A percentile compares a stretch with the other conserved stretches of the same genome.
Conservation (phyloP, 2,329 filamentous ascomycete genomes). For the Aureobasidium namibiae region DNA sequence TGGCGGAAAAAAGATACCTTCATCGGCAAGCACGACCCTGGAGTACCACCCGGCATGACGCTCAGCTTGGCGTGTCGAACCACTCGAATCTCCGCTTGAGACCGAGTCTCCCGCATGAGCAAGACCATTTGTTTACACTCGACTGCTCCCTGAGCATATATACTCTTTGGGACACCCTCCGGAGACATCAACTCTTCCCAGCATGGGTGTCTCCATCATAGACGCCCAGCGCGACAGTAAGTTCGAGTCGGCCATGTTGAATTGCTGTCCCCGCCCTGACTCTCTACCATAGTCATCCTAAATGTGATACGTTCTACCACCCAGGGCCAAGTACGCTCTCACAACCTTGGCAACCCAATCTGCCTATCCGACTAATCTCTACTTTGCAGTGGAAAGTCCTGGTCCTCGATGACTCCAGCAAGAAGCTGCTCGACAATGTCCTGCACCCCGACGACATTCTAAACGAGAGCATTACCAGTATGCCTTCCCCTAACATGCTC, state of each 20-base stretch:
- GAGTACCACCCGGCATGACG: not conserved
- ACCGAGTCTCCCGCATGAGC: no score
- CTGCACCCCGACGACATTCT: slow-evolving; percentile 95
- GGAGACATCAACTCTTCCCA: slow-evolving; percentile 24
- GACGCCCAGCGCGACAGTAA: slow-evolving; percentile 72
- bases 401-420: slow-evolving; percentile 75
- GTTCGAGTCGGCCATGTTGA: slow-evolving; percentile 19
- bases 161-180: no score
- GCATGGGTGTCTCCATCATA: slow-evolving; percentile 77
- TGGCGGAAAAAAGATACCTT: not conserved
- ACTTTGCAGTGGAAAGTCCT: slow-evolving; percentile 86
- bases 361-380: no score
- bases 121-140: not conserved
- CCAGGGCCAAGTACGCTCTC: slow-evolving; percentile 54
- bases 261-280: not conserved
- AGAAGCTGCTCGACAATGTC: slow-evolving; percentile 81
- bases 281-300: slow-evolving; percentile 56
- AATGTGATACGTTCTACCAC: slow-evolving; percentile 69
- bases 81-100: no score
- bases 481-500: slow-evolving; percentile 26
- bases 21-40: not conserved
- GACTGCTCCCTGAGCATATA: no score
- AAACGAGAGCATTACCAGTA: slow-evolving; percentile 93
- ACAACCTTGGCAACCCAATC: no score
- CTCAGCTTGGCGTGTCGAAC: not conserved